Base-by-base conservation (phyloP, 2,329 filamentous ascomycete species). In the Aureobasidium subglaciale region DNA sequence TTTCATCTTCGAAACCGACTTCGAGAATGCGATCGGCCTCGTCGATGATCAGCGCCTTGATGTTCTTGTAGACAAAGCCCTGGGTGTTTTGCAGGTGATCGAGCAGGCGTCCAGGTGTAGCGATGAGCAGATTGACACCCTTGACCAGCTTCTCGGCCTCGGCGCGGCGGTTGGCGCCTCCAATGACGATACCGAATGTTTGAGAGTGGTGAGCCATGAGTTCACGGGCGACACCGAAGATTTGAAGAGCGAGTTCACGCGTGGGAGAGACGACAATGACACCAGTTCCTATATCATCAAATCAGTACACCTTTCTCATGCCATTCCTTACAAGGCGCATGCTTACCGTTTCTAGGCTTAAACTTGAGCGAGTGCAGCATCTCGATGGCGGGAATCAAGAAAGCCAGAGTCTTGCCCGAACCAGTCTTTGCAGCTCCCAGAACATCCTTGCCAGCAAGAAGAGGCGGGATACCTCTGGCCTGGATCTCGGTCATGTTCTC, bases 1-100 rank as follows among this genome's bases (percentile, higher is more conserved):
- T 96, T 75, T 99, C 93, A 67, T 97, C 93, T 72, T 99, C 93
- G 78, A 99, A 99, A 64, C 93, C 92, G 60, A 96, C 89, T 74
- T 99, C 93, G 41, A 99, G 77, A 60, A 99, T 96, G 45, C 93
- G 86, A 70, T 99, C 93, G 16, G 93, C 93, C 74, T 99, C 93
- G 65, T 99, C 93, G 63, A 97, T 96, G 62, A 99, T 83, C 32
- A 99, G 78, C 1, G 90, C 88, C 71, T 91, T 90, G 64, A 96
- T 74, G 71, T 96, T 96, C 78, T 95, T 95, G 80, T 89, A 96
- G 1, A 86, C 75, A 62, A 97, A 97, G 18, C 86, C 85, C 57
- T 87, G 86, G 0, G 93, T 97, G 69, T 92, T 96, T 70, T 93
- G 88, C 38, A 99, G 78, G 68, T 99, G 92, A 75, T 99, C 93